A percentile compares a stretch with the other conserved stretches of the same genome.
Conservation (phyloP, 495 filamentous ascomycete genomes). For the Corynascus novoguineensis region DNA sequence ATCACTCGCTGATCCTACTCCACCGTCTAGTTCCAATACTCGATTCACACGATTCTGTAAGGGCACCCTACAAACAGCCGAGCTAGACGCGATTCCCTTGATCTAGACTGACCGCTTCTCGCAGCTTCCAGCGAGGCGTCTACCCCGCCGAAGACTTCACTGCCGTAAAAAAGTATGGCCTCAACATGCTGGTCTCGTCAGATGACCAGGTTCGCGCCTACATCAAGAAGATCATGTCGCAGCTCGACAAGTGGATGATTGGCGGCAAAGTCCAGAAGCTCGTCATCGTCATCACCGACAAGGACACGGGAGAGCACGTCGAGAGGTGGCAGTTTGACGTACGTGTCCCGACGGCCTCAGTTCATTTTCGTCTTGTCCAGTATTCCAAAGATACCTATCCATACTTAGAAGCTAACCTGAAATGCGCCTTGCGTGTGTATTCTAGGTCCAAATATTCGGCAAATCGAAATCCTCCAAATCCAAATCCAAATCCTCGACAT, state of each 20-base stretch:
- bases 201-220: constrained; percentile 99
- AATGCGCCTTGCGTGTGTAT: not conserved
- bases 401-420: not conserved
- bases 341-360: constrained; percentile 23
- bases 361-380: not conserved
- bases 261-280: constrained; percentile 94
- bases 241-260: constrained; percentile 93
- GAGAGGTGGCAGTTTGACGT: constrained; percentile 99
- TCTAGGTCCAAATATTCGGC: constrained; percentile 60
- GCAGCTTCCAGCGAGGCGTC: constrained; percentile 87
- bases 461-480: constrained; percentile 40
- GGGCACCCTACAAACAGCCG: not conserved
- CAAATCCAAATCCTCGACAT: constrained; percentile 28
- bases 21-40: constrained; percentile 81
- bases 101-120: not conserved
- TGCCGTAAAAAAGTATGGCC: constrained; percentile 97
- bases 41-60: constrained; percentile 87
- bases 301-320: constrained; percentile 92
- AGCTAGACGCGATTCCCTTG: constrained; percentile 9
- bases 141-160: constrained; percentile 98
- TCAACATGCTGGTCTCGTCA: constrained; percentile 94
- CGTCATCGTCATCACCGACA: constrained; percentile 90
- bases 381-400: not conserved
- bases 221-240: constrained; percentile 97
- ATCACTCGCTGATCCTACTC: constrained; percentile 12